Evolutionary conservation across 2,329 filamentous ascomycete species (phyloP).

Genomic region (Grosmannia serpens): DNA sequence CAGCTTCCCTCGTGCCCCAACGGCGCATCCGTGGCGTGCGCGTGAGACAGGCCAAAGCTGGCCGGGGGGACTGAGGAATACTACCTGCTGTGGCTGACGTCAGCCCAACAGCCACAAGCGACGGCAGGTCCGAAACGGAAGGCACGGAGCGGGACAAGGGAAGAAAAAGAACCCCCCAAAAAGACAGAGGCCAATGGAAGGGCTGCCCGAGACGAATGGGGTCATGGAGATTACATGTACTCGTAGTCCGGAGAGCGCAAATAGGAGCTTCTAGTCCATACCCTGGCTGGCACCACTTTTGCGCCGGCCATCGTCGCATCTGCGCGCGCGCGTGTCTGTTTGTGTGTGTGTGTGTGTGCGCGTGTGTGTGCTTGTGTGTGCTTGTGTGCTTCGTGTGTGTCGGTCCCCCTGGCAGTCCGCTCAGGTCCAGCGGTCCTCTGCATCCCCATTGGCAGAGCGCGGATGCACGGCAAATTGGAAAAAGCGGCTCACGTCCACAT

Average conservation of each 20-base stretch:
- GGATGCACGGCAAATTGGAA: neutral
- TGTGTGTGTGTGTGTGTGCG: too few relatives aligned
- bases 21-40: neutral
- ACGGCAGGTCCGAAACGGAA: neutral
- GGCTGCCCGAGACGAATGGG: too few relatives aligned
- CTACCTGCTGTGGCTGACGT: neutral
- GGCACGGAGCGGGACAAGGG: too few relatives aligned
- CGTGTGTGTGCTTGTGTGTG: too few relatives aligned
- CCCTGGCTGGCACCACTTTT: neutral
- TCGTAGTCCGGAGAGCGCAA: too few relatives aligned
- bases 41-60: neutral
- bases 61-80: neutral
- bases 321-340: too few relatives aligned
- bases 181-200: too few relatives aligned
- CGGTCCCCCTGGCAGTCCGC: too few relatives aligned
- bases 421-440: neutral
- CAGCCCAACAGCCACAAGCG: neutral
- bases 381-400: too few relatives aligned
- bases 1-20: too few relatives aligned
- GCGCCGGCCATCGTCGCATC: too few relatives aligned
- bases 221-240: too few relatives aligned
- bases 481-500: neutral
- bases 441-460: neutral
- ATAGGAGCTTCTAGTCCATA: neutral
- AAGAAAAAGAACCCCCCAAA: neutral